Base-by-base conservation (phyloP, 768 basidiomycete genomes). In the Lentinula sp. region DNA sequence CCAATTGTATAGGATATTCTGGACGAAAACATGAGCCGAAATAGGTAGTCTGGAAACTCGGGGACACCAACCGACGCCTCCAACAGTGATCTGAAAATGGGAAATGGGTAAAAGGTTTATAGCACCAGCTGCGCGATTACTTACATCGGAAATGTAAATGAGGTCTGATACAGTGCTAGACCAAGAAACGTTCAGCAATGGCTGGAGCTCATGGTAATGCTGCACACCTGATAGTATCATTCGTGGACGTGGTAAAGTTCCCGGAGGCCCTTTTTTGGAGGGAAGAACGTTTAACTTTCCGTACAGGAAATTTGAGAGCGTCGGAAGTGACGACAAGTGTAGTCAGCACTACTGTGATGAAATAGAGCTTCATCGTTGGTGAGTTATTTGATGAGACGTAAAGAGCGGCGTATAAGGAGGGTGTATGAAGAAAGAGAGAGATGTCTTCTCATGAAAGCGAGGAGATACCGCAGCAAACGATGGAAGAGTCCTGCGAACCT, bases 1-100 rank as follows among this genome's bases (percentile, higher is more conserved):
- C 92, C 52, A 94, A 75, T 70, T 94, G 92, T 13, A 92, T 82
- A 53, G 80, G 74, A 71, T 87, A 90, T 15, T 78, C 91, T 93
- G 63, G 1, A 50, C 32, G 15, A 28, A 16, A 35, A 43, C 54
- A 65, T 55, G 62, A 63, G 59, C 36, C 60, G 63, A 20, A 56
- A 32, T 41, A 36, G 45, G 33, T 16, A 20, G 35, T 23, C 56
- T 57, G 37, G 32, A 53, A 57, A 45, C 35, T 36, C 37, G 28
- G 32, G 13, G 16, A n/a, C 20, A 73, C 82, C 64, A 53, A 91
- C 90, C 74, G 61, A 69, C 73, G 57, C 81, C 83, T 62, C 82
- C 91, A 52, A 92, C 72, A 59, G 85, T 85, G 65, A 93, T 75
- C 90, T 92, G 67, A 48, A 28, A 62, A 55, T 33, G 56, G 0